Conservation (phyloP, 306 rosid genomes). For the Fragaria vesca region DNA sequence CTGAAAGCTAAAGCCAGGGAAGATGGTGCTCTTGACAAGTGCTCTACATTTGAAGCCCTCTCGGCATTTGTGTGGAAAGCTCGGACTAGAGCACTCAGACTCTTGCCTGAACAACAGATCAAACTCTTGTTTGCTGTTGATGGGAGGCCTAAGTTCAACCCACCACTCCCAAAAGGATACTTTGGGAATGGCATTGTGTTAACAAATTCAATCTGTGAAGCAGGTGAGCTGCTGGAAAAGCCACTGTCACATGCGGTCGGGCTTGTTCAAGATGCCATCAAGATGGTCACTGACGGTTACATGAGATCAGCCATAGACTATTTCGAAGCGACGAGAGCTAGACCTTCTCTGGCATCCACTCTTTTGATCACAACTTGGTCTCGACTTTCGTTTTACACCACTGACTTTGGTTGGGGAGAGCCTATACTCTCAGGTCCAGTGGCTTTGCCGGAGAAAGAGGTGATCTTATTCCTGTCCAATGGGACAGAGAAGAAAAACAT, state of each 20-base stretch:
- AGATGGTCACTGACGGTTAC: conserved; percentile 57
- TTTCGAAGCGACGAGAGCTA: conserved; percentile 58
- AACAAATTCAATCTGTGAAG: conserved; percentile 51
- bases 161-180: conserved; percentile 67
- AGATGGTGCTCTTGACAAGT: conserved; percentile 47
- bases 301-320: conserved; percentile 83
- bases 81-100: conserved; percentile 53
- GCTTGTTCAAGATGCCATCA: conserved; percentile 54
- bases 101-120: conserved; percentile 62
- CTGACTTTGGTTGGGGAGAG: conserved; percentile 84
- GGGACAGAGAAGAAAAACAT: conserved; percentile 51
- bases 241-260: conserved; percentile 58
- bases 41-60: conserved; percentile 70
- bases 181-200: conserved; percentile 74
- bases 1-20: conserved; percentile 58
- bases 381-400: conserved; percentile 51
- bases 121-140: conserved; percentile 85
- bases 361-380: conserved; percentile 82
- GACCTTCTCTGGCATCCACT: conserved; percentile 67
- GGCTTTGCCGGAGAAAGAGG: conserved; percentile 66
- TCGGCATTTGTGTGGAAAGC: conserved; percentile 83
- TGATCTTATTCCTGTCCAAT: conserved; percentile 49
- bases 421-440: conserved; percentile 79
- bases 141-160: conserved; percentile 57
- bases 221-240: conserved; percentile 48